phyloP scores from a whole-genome alignment of 2,329 filamentous ascomycete species.

The Monosporascus sp. region DNA sequence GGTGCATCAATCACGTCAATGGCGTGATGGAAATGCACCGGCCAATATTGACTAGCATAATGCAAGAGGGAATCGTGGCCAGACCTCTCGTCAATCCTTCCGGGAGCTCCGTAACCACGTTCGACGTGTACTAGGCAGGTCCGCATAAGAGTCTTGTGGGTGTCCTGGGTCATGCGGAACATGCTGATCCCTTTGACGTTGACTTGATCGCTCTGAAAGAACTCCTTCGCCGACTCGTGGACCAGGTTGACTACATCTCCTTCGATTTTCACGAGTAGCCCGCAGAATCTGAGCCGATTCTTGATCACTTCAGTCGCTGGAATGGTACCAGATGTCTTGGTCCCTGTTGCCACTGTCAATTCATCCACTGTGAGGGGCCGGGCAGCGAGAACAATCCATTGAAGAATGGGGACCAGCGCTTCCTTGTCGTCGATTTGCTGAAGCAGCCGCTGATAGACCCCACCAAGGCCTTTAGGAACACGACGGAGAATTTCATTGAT shows the following conservation, averaged over 20 bases:
- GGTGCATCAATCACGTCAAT: slow-evolving; percentile 9
- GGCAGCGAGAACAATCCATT: slow-evolving; percentile 18
- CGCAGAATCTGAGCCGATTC: not conserved
- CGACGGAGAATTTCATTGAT: slow-evolving; percentile 14
- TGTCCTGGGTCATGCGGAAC: slow-evolving; percentile 16
- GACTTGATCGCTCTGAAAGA: slow-evolving; percentile 18
- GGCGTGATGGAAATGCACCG: slow-evolving; percentile 17
- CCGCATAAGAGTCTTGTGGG: slow-evolving; percentile 16
- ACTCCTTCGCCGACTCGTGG: slow-evolving; percentile 19
- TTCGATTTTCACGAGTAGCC: slow-evolving; percentile 1
- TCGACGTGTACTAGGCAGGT: slow-evolving; percentile 16
- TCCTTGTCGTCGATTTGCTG: slow-evolving; percentile 17
- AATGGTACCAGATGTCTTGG: slow-evolving; percentile 2
- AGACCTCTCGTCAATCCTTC: slow-evolving; percentile 8
- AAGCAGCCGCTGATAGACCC: slow-evolving; percentile 16
- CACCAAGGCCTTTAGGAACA: slow-evolving; percentile 18
- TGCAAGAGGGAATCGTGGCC: slow-evolving; percentile 8
- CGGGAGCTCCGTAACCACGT: not conserved
- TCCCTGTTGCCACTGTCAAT: slow-evolving; percentile 11
- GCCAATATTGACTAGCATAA: slow-evolving; percentile 20
- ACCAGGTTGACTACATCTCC: slow-evolving; percentile 10
- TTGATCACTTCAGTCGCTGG: slow-evolving; percentile 1
- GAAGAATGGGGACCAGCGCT: slow-evolving; percentile 15
- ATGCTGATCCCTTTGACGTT: slow-evolving; percentile 19
- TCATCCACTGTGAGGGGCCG: slow-evolving; percentile 20